These are phyloP conservation scores for Vigna trinervia DNA, from an alignment of 306 rosid genomes.

Conservation along the genomic window DNA sequence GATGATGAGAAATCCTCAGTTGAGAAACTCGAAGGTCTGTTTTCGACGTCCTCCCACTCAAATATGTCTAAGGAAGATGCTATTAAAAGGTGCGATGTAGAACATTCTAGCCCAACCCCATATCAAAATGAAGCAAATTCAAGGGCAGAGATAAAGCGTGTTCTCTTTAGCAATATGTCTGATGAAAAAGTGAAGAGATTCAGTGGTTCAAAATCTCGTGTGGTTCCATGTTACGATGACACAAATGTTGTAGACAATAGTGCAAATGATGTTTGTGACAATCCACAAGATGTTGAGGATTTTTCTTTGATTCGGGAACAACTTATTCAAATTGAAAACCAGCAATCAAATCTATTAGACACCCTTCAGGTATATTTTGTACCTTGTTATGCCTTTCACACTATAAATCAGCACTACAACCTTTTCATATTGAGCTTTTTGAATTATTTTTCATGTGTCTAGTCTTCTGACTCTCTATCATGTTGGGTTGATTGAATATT, in stretches of 20 bases:
- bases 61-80: slow-evolving; percentile 54
- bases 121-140: slow-evolving; percentile 46
- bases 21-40: slow-evolving; percentile 59
- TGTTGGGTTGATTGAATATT: slow-evolving; percentile 18
- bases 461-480: slow-evolving; percentile 13
- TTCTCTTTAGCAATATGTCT: slow-evolving; percentile 55
- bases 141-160: slow-evolving; percentile 54
- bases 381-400: slow-evolving; percentile 28
- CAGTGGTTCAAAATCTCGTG: slow-evolving; percentile 66
- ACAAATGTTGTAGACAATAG: slow-evolving; percentile 49
- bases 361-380: slow-evolving; percentile 77
- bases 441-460: slow-evolving; percentile 6
- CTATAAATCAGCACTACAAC: slow-evolving; percentile 8
- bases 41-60: slow-evolving; percentile 47
- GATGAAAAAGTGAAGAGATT: slow-evolving; percentile 65
- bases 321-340: slow-evolving; percentile 95
- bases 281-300: slow-evolving; percentile 78
- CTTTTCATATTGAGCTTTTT: slow-evolving; percentile 9
- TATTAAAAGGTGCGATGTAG: slow-evolving; percentile 48
- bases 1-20: slow-evolving; percentile 56
- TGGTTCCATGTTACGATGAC: slow-evolving; percentile 70
- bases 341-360: slow-evolving; percentile 82
- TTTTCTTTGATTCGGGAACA: slow-evolving; percentile 84
- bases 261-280: slow-evolving; percentile 60
- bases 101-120: slow-evolving; percentile 47